Base-by-base conservation (phyloP, 1,139 yeast species). In the Saccharomyces hybrid region DNA sequence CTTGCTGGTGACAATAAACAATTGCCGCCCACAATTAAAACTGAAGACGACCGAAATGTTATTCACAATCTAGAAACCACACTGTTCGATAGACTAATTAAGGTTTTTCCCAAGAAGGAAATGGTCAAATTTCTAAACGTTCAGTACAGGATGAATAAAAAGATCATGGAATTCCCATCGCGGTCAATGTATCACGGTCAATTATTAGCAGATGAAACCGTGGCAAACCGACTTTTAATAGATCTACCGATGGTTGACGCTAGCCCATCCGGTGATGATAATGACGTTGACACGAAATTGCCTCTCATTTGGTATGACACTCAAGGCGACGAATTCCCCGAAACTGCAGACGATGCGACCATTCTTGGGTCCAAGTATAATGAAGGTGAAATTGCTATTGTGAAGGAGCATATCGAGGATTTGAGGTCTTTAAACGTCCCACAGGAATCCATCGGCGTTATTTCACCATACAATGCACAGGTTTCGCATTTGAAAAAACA, bases 401-500 rank as follows among this genome's bases (percentile, higher is more conserved):
- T 83, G 0, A 63, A 73, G 47, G 69, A 76, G 41, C 93, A 91
- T 63, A 73, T 88, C 7, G 65, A 70, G 13, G 67, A 73, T 27
- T 72, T 91, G 46, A 54, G 83, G 1, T 64, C 63, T 0, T 64
- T 74, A 3, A 84, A 85, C 3, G 79, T 84, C 0, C 53, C 63
- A 1, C 75, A 77, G 42, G 70, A 72, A 4, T 76, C 76, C 53
- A 88, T 91, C 57, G 97, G 97, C 11, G 73, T 91, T 0, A 89
- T 91, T 47, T 82, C 96, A 0, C 97, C 97, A 0, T 91, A 91
- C 68, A 84, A 81, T 62, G 96, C 96, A 0, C 98, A 91, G 68
- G 95, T 89, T 0, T 71, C 85, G 0, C 63, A 79, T 16, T 62
- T 91, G 32, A 82, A 83, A 56, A 78, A 75, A 53, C 52, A 80